Evolutionary conservation across 495 filamentous ascomycete genomes (phyloP).

Genomic region (Tuber indicum): DNA sequence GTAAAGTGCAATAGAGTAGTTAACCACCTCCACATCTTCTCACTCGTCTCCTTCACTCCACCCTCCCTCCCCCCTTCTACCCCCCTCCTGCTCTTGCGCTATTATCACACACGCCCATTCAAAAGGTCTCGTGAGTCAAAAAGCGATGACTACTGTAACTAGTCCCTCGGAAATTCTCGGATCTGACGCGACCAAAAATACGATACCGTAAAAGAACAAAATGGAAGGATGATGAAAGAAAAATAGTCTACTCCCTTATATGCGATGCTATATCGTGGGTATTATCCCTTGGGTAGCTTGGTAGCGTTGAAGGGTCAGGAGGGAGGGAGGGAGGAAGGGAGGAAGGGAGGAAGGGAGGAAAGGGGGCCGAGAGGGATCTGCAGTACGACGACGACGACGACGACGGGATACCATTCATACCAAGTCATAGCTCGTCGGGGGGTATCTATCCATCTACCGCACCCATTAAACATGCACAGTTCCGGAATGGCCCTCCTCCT

Average conservation of each 20-base stretch:
- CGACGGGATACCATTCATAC: neutral
- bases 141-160: neutral
- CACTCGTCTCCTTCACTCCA: neutral
- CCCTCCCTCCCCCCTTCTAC: neutral
- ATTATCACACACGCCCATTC: neutral
- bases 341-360: neutral
- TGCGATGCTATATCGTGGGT: neutral
- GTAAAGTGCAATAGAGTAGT: neutral
- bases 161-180: neutral
- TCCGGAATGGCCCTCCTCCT: neutral
- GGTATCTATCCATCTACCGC: neutral
- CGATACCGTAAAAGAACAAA: neutral
- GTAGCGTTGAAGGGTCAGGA: neutral
- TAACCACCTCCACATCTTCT: conserved; percentile 1
- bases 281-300: neutral
- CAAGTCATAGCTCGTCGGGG: neutral
- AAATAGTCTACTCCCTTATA: neutral
- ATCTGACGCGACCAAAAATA: neutral
- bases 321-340: too few relatives aligned
- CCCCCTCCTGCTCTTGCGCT: neutral
- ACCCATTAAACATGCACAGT: neutral
- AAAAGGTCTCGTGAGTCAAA: neutral
- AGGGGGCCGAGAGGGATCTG: too few relatives aligned
- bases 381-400: neutral
- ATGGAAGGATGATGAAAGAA: neutral